Conservation (phyloP, 495 filamentous ascomycete genomes). For the Penicillium robsamsonii region DNA sequence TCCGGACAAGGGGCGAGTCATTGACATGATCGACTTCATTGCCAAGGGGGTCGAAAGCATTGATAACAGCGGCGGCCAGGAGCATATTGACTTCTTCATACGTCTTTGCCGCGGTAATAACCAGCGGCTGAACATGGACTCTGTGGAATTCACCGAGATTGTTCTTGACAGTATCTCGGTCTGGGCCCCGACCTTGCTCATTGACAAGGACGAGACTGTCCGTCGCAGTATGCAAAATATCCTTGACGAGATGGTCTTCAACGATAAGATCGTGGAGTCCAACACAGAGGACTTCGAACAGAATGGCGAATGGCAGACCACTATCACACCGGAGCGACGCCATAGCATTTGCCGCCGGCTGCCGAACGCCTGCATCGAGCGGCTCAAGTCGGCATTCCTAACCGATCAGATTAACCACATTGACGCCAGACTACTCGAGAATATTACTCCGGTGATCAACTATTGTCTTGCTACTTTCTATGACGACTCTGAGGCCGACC, state of each 20-base stretch:
- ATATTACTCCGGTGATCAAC: conserved; percentile 39
- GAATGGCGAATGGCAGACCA: conserved; percentile 21
- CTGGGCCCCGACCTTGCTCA: conserved; percentile 68
- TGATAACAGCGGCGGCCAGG: conserved; percentile 52
- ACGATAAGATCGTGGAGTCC: conserved; percentile 25
- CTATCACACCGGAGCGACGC: conserved; percentile 17
- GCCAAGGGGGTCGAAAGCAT: conserved; percentile 57
- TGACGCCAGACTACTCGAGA: conserved; percentile 38
- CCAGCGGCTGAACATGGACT: conserved; percentile 34
- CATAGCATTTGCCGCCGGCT: conserved; percentile 34
- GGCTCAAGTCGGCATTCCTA: conserved; percentile 33
- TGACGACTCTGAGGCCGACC: conserved; percentile 40
- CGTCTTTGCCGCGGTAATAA: conserved; percentile 41
- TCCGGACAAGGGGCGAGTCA: conserved; percentile 36
- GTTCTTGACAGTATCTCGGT: conserved; percentile 55
- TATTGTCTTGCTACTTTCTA: conserved; percentile 45
- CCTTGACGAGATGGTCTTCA: conserved; percentile 55
- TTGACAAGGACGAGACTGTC: conserved; percentile 56
- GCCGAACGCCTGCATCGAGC: conserved; percentile 34
- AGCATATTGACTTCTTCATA: conserved; percentile 60
- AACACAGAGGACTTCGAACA: neutral
- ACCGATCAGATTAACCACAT: conserved; percentile 24
- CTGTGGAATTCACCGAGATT: conserved; percentile 37
- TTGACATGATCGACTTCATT: conserved; percentile 49
- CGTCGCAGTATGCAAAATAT: conserved; percentile 54